phyloP scores from a whole-genome alignment of 2,329 filamentous ascomycete species.

The Magnaporthiopsis rhizophila region DNA sequence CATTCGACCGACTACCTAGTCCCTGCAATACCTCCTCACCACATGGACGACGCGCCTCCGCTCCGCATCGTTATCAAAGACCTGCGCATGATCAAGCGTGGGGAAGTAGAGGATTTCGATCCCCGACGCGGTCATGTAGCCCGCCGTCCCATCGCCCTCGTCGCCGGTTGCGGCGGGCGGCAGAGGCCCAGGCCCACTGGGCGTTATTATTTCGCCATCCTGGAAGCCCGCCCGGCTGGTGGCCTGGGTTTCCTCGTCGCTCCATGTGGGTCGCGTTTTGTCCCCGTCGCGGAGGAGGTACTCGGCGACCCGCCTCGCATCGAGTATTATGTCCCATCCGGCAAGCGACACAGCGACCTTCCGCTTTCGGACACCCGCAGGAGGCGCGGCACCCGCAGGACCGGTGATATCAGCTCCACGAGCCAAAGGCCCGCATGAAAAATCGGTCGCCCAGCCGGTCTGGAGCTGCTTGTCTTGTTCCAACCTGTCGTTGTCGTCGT shows the following conservation, averaged over 20 bases:
- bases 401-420: not conserved
- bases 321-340: conserved; percentile 56
- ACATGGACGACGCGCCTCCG: conserved; percentile 2
- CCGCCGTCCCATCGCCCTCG: not conserved
- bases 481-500: not conserved
- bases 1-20: not conserved
- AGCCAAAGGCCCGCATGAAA: not conserved
- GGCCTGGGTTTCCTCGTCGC: not conserved
- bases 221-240: not conserved
- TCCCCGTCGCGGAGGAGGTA: conserved; percentile 41
- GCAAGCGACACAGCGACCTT: conserved; percentile 50
- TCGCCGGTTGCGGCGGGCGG: not conserved
- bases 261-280: not conserved
- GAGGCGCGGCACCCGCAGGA: not conserved
- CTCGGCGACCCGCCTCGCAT: conserved; percentile 46
- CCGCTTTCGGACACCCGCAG: conserved; percentile 15
- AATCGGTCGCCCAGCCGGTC: not conserved
- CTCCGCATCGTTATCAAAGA: conserved; percentile 33
- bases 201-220: not conserved
- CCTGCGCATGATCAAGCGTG: conserved; percentile 55
- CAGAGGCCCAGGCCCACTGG: not conserved
- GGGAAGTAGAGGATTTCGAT: conserved; percentile 55
- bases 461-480: not conserved
- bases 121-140: conserved; percentile 23
- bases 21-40: conserved; percentile 7